These are phyloP conservation scores for Thymus mandschuricus DNA, from an alignment of 257 asterid species.

Conservation along the genomic window DNA sequence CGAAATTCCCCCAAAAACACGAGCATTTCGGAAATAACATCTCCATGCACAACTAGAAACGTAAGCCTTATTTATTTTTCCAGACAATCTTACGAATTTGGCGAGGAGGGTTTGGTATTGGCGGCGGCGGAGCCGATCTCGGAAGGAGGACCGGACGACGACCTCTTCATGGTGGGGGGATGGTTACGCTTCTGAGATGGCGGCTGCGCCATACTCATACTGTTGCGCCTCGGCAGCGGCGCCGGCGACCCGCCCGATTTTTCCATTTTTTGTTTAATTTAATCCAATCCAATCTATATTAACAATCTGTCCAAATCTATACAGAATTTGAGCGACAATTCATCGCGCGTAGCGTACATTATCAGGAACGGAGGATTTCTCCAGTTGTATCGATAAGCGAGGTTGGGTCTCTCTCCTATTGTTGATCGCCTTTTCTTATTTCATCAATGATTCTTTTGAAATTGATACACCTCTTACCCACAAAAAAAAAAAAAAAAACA, in stretches of 20 bases:
- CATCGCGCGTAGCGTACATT: not conserved
- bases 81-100: conserved; percentile 50
- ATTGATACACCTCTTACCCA: no score
- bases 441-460: no score
- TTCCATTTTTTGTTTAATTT: not conserved
- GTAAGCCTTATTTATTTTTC: not conserved
- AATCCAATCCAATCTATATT: not conserved
- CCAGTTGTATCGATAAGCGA: conserved; percentile 14
- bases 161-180: conserved; percentile 44
- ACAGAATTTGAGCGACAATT: not conserved
- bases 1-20: not conserved
- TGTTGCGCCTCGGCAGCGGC: conserved; percentile 58
- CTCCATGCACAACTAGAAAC: not conserved
- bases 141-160: conserved; percentile 43
- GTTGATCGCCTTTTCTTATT: not conserved
- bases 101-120: conserved; percentile 56
- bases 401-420: conserved; percentile 15
- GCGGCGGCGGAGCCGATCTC: conserved; percentile 50
- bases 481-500: no score
- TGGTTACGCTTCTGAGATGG: conserved; percentile 45
- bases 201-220: conserved; percentile 21
- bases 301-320: not conserved
- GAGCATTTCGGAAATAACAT: not conserved
- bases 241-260: conserved; percentile 54
- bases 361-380: not conserved